Evolutionary conservation across 169 alveolate genomes (phyloP).

Genomic region (Babesia bigemina): DNA sequence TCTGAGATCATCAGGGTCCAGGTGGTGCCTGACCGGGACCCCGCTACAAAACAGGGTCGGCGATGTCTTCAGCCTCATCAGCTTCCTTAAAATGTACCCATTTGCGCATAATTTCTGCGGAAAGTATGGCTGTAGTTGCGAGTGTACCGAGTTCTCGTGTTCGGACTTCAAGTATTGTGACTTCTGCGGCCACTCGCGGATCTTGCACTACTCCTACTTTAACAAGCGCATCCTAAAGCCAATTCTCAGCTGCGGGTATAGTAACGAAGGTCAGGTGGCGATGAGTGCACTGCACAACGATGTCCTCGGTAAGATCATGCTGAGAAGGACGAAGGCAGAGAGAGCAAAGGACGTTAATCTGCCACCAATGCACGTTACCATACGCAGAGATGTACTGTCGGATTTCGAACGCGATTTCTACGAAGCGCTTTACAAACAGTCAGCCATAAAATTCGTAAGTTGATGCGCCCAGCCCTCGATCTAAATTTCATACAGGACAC

Average conservation of each 20-base stretch:
- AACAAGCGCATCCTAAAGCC: conserved; percentile 85
- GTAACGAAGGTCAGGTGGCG: conserved; percentile 80
- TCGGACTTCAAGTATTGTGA: conserved; percentile 79
- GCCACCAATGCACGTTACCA: conserved; percentile 81
- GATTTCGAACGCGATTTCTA: conserved; percentile 85
- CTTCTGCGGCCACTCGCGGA: conserved; percentile 81
- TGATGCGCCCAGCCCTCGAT: not conserved
- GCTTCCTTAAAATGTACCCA: conserved; percentile 72
- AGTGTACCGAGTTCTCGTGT: conserved; percentile 73
- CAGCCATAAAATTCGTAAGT: conserved; percentile 69
- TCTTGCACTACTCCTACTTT: conserved; percentile 84
- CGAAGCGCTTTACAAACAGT: conserved; percentile 83
- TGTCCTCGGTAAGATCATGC: conserved; percentile 67
- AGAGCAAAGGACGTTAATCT: conserved; percentile 83
- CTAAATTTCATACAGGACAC: conserved; percentile 68
- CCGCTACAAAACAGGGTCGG: conserved; percentile 95
- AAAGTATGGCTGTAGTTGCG: conserved; percentile 84
- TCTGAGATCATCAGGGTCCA: conserved; percentile 78
- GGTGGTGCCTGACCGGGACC: conserved; percentile 97
- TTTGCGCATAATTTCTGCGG: conserved; percentile 91
- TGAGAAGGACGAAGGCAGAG: conserved; percentile 87
- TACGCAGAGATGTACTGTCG: conserved; percentile 78
- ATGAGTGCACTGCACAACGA: conserved; percentile 70
- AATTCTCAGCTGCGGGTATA: conserved; percentile 79
- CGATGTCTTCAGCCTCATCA: conserved; percentile 92